Conservation (phyloP, 805 yeast species). For the Pichia phayaonensis region DNA sequence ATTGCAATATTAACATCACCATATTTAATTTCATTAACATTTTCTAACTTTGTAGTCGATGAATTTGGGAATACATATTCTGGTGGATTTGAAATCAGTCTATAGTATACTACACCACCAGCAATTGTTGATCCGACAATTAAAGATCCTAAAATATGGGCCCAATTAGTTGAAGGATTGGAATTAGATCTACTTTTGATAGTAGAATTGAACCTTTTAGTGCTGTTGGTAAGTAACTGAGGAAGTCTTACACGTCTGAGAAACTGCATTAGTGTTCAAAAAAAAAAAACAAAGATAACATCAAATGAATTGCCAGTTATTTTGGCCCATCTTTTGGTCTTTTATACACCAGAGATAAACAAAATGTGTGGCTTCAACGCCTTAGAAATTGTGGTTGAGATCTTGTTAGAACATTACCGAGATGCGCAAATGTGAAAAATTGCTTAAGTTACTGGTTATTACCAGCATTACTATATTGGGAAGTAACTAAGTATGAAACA, state of each 20-base stretch:
- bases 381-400: no score
- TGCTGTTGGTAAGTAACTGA: not conserved
- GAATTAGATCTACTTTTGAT: not conserved
- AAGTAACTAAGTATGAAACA: no score
- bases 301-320: no score
- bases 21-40: constrained; percentile 43
- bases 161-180: not conserved
- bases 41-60: constrained; percentile 43
- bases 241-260: not conserved
- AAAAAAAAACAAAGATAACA: no score
- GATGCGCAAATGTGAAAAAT: no score
- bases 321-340: no score
- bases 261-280: not conserved
- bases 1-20: constrained; percentile 43
- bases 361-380: no score
- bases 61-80: constrained; percentile 22
- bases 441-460: no score
- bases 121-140: not conserved
- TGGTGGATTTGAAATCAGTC: constrained; percentile 18
- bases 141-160: not conserved
- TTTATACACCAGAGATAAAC: no score
- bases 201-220: not conserved
- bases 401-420: no score
- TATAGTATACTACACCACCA: constrained; percentile 19
- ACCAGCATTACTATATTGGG: no score